These are phyloP conservation scores for Warburgia ugandensis DNA, from an alignment of 164 flowering plant species.

Conservation along the genomic window DNA sequence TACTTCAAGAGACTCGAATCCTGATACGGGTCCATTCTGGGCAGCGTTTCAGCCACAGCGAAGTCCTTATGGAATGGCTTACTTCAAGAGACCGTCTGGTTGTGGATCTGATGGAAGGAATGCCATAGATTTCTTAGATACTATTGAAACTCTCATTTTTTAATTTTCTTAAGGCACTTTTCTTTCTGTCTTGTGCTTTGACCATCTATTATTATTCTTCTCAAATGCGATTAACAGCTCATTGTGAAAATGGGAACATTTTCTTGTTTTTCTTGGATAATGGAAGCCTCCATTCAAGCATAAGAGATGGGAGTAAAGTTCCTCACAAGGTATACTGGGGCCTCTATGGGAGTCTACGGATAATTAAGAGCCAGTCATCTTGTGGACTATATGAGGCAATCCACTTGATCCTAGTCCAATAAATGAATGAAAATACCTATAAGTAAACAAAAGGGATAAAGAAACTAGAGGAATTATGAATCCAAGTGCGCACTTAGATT, in stretches of 20 bases:
- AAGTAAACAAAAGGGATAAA: no score
- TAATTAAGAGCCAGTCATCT: no score
- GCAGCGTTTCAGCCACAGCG: neutral
- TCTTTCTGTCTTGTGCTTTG: neutral
- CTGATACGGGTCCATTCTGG: neutral
- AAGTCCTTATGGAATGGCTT: neutral
- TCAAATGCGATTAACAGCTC: no score
- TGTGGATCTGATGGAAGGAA: neutral
- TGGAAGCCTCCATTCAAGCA: no score
- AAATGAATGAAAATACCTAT: no score
- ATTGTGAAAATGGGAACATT: neutral
- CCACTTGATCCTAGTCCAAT: no score
- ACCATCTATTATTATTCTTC: neutral
- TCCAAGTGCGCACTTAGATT: no score
- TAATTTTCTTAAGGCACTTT: neutral
- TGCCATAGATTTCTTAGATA: constrained; percentile 1
- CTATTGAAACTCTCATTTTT: neutral
- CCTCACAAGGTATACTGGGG: no score
- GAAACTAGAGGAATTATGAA: no score
- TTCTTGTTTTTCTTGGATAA: no score
- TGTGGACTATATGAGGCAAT: no score
- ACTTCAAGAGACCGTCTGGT: neutral
- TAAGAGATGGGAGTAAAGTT: neutral
- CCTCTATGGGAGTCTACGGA: no score
- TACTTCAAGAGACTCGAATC: constrained; percentile 39